Evolutionary conservation across 2,329 filamentous ascomycete genomes (phyloP), one percentile per base, ranked within the genome.

Genomic region (Ophiostoma pallidulum): DNA sequence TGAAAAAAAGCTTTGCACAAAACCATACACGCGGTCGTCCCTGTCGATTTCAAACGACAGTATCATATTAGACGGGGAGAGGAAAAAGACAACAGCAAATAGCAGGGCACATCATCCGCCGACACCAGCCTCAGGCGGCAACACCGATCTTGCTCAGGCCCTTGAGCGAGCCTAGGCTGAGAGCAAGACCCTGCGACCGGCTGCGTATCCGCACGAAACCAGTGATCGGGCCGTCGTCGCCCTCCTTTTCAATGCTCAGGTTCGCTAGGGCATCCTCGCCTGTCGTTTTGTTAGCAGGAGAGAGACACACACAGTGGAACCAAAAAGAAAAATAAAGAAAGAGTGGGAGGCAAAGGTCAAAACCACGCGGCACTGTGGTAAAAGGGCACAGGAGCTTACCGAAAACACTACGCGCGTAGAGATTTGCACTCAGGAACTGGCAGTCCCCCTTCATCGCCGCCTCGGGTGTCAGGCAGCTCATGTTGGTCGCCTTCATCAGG

Each of bases 211-310:
- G 83, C 54, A 98, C 90, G 66, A 98, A 98, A 38, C 92, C 92
- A 36, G 91, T 96, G 54, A 98, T 91, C 6, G 89, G 88, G 20
- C 92, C 92, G 60, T 95, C 84, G 22, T 95, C 89, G 51, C 89
- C 90, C 65, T 97, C 90, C 70, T 96, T 91, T 69, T 98, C 92
- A 60, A 98, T 96, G 64, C 90, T 96, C 66, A 98, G 64, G 65
- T 98, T 98, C 61, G 92, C 92, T 60, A 98, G 72, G 51, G 92
- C 92, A 70, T 98, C 92, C 86, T 98, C 92, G 55, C 92, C 92
- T 98, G 51, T 37, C 22, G 35, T n/a, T n/a, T 38, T 51, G 48
- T 50, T 16, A 43, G 33, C 24, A 37, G 13, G 5, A 8, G 7
- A 10, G 5, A 19, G 31, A 8, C 2, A 3, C 13, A 38, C 41